Evolutionary conservation across 2,329 filamentous ascomycete species (phyloP), one percentile per base, ranked within the genome.

Genomic region (Aspergillus carbonarius): DNA sequence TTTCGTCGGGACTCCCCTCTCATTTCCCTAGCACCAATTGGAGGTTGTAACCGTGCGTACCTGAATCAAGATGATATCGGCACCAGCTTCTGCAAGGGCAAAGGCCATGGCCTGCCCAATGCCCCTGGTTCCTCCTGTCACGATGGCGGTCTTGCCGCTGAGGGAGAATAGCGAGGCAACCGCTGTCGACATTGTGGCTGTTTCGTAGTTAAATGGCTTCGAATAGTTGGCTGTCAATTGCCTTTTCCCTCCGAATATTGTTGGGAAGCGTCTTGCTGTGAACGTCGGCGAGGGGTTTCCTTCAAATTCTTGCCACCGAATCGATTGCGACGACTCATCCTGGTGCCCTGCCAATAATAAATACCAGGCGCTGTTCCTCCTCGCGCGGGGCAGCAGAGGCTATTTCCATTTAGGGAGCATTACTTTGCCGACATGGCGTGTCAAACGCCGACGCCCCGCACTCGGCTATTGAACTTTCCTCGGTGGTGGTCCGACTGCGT

Each of bases 31-130:
- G 44, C 27, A 30, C 44, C 23, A 30, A 48, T 48, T 27, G 44
- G 4, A 48, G 23, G 15, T 30, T 30, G 44, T n/a, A 15, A 13
- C 23, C 7, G 12, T 20, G 54, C 68, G 48, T 56, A 76, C 76
- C 68, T 78, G 76, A 37, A 78, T 67, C 50, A 78, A 63, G 32
- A 81, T 70, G 59, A 80, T 73, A 61, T 81, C 78, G 25, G 79
- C 78, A 18, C 79, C 78, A 13, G 78, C 78, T 63, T 81, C 79
- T 13, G 79, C 79, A 40, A 81, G 66, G 2, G 76, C 78, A 58
- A 79, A 61, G 12, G 78, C 76, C 79, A 81, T 81, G 18, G 75
- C 75, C 58, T 76, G 73, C 20, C 79, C 79, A 48, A 81, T 81
- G 8, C 79, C 79, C 57, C 79, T 70, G 12, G 78, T 81, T n/a